phyloP scores from a whole-genome alignment of 192 early-diverging fungal genomes.

The Chytriomyces sp. region DNA sequence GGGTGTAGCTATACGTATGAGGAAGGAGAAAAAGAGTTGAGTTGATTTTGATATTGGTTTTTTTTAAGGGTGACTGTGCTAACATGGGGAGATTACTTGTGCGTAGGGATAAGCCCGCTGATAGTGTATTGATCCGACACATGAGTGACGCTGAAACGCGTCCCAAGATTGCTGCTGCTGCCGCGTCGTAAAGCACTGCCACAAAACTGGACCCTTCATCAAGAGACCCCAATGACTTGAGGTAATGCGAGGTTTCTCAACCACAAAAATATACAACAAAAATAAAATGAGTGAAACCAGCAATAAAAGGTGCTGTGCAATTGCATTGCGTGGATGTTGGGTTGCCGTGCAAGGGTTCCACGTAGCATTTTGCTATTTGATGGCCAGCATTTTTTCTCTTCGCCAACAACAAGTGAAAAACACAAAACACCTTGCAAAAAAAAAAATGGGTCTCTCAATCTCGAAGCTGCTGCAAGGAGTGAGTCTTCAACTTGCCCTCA shows the following conservation, averaged over 20 bases:
- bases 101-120: constrained; percentile 49
- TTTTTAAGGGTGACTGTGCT: background rate
- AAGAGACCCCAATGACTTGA: background rate
- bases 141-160: constrained; percentile 68
- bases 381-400: background rate
- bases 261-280: too few species aligned
- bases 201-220: background rate
- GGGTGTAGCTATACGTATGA: constrained; percentile 95
- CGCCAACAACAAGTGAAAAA: constrained; percentile 2
- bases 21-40: constrained; percentile 83
- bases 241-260: background rate
- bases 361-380: constrained; percentile 1
- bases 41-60: constrained; percentile 2
- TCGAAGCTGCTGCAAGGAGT: constrained; percentile 50
- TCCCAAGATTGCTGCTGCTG: constrained; percentile 52
- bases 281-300: background rate
- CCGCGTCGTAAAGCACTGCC: background rate
- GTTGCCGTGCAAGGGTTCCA: background rate
- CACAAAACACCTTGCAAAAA: constrained; percentile 14
- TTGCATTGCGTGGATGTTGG: background rate
- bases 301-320: background rate
- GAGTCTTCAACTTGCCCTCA: constrained; percentile 4
- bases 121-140: constrained; percentile 72
- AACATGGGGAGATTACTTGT: too few species aligned
- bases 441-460: constrained; percentile 74